These are phyloP conservation scores for Myxozyma sirexii DNA, from an alignment of 805 yeast genomes.

Conservation along the genomic window DNA sequence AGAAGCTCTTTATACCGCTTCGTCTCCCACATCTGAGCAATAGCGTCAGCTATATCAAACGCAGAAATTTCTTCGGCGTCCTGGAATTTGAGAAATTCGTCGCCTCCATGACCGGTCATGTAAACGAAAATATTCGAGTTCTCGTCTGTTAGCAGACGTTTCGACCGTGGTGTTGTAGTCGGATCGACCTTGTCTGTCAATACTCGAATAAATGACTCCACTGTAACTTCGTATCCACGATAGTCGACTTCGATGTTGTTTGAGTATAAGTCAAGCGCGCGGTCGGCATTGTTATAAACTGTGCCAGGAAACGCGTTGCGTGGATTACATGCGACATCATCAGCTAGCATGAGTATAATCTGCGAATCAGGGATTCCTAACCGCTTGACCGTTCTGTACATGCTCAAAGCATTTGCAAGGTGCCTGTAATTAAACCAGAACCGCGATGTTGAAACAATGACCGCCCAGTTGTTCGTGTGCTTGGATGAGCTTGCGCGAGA, in stretches of 20 bases:
- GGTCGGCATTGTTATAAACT: conserved; percentile 90
- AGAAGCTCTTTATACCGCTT: conserved; percentile 91
- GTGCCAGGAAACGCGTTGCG: conserved; percentile 95
- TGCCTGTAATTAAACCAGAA: conserved; percentile 99
- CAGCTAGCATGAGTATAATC: conserved; percentile 92
- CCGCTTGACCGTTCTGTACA: conserved; percentile 94
- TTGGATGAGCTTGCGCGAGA: background rate
- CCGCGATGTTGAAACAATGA: conserved; percentile 89
- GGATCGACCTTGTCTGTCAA: conserved; percentile 95
- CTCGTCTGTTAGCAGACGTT: conserved; percentile 88
- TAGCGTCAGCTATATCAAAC: conserved; percentile 94
- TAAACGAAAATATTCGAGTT: conserved; percentile 91
- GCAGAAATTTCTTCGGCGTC: conserved; percentile 98
- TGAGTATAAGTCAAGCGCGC: conserved; percentile 90
- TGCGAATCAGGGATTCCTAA: conserved; percentile 98
- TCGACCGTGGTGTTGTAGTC: conserved; percentile 83
- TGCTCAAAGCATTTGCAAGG: conserved; percentile 92
- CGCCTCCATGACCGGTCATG: conserved; percentile 98
- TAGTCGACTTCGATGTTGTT: conserved; percentile 95
- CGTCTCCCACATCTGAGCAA: conserved; percentile 95
- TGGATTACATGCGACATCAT: conserved; percentile 96
- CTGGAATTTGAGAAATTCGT: conserved; percentile 94
- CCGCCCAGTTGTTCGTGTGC: conserved; percentile 52
- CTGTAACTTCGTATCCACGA: conserved; percentile 97
- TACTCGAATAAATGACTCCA: conserved; percentile 89